Evolutionary conservation across 768 basidiomycete species (phyloP), one percentile per base, ranked within the genome.

Genomic region (Tephrocybe sp.): DNA sequence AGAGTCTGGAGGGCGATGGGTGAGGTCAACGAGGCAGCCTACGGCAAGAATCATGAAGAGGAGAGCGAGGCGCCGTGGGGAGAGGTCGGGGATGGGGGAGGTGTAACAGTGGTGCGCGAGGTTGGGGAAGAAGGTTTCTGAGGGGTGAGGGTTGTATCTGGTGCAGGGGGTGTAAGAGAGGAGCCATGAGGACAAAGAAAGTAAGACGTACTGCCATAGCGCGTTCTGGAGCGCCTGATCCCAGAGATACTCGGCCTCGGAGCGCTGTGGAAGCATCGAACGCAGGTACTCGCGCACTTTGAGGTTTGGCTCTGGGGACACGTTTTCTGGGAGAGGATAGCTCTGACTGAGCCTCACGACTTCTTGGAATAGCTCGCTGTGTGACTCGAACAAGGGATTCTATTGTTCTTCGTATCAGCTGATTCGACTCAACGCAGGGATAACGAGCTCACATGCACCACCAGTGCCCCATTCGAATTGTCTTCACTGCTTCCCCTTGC

Each of bases 41-140:
- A 87, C 80, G 22, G 86, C 82, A 50, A 87, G 71, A 53, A 88
- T 82, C 75, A 87, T 84, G 59, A 82, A 76, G 52, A 87, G 71
- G 22, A 87, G 74, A 9, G 83, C 79, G 4, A 87, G 73, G 27
- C 84, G 74, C 44, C 85, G 77, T 19, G 86, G 80, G 54, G 79
- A 81, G 39, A 86, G 72, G 32, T 79, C 76, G 45, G 72, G 60
- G 25, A 74, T 64, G 32, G 79, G 69, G 18, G 74, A 74, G 16
- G 73, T 75, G 66, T 86, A 87, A 40, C 83, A 79, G 62, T 84
- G 83, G 55, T 85, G 80, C 2, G 80, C 70, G 42, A 86, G 73
- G 60, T 83, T 85, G 31, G 80, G 80, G 56, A 84, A 78, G 68
- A 83, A 84, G 0, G 80, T 81, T 54, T 79, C 75, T 65, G 78